A percentile compares a stretch with the other conserved stretches of the same genome.
Conservation (phyloP, 371 early-diverging fungal species). For the Rhizopus sp. region DNA sequence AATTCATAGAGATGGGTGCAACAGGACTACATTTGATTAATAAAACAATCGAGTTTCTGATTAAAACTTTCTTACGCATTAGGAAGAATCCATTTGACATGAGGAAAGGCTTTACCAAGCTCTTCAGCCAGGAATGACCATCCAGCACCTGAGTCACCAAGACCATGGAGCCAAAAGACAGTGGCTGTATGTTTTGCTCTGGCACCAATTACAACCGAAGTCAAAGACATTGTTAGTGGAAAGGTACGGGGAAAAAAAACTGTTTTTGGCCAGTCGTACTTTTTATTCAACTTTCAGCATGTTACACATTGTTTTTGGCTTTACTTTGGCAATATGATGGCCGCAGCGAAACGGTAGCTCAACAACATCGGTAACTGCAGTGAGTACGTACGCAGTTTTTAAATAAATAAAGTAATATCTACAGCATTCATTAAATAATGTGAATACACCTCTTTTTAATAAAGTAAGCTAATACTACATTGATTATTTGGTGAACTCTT, state of each 20-base stretch:
- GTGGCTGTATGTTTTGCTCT: conserved; percentile 73
- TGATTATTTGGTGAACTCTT: too few species aligned
- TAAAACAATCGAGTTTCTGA: not conserved
- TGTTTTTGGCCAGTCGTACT: not conserved
- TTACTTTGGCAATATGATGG: too few species aligned
- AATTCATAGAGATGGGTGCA: conserved; percentile 84
- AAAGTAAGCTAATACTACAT: too few species aligned
- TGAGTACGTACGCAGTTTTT: too few species aligned
- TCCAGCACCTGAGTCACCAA: conserved; percentile 72
- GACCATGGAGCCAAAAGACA: conserved; percentile 77
- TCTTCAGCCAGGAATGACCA: conserved; percentile 73
- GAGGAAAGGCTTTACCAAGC: conserved; percentile 63
- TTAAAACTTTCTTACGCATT: conserved; percentile 62
- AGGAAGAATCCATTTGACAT: conserved; percentile 81
- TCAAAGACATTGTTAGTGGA: conserved; percentile 16
- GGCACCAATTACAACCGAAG: conserved; percentile 22
- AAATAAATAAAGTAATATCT: too few species aligned
- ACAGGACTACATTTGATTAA: conserved; percentile 49
- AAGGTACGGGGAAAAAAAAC: conserved; percentile 6
- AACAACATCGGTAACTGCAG: too few species aligned
- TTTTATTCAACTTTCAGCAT: too few species aligned
- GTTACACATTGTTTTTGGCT: too few species aligned
- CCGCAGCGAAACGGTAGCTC: too few species aligned
- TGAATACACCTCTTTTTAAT: too few species aligned
- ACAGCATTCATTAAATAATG: too few species aligned